Evolutionary conservation across 306 rosid genomes (phyloP), one percentile per base, ranked within the genome.

Genomic region (Oemleria cerasiformis): DNA sequence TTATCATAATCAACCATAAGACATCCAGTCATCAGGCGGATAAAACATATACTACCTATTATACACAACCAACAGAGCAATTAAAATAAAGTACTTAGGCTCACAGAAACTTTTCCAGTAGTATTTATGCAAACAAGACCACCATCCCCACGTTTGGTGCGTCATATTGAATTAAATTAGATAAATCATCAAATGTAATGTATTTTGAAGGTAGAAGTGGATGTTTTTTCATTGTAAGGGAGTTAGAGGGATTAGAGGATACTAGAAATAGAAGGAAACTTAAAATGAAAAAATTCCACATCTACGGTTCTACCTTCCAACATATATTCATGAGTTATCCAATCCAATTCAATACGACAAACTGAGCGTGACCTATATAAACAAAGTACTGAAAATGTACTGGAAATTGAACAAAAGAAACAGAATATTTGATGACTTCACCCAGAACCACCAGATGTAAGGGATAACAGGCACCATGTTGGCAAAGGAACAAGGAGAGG

Each of bases 1-100:
- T 70, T 47, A 65, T 76, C 44, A 19, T 15, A 56, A 61, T 17
- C 20, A 36, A 51, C 51, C 61, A 63, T 73, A 45, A 15, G 60
- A 73, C 34, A 68, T 5, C 25, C 17, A 6, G 8, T 17, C 36
- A 34, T 51, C 21, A 19, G 1, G 40, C 8, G 1, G 19, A 67
- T 3, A 44, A 9, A 42, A 19, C 13, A 20, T 6, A 14, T 65
- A 17, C 11, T 43, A 4, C 1, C 25, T 8, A 47, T 2, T 23
- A 9, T 47, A 3, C n/a, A 65, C 15, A 42, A 65, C 11, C 20
- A 36, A 65, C 0, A 49, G 45, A 49, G 20, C 65, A 58, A 36
- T 59, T 40, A 55, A 49, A 0, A 9, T 9, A 21, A 16, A 51
- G 16, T 51, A 66, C 57, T 25, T 65, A 20, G 23, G 34, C 36